Evolutionary conservation across 2,329 filamentous ascomycete genomes (phyloP).

Genomic region (Hymenoscyphus salicellus): DNA sequence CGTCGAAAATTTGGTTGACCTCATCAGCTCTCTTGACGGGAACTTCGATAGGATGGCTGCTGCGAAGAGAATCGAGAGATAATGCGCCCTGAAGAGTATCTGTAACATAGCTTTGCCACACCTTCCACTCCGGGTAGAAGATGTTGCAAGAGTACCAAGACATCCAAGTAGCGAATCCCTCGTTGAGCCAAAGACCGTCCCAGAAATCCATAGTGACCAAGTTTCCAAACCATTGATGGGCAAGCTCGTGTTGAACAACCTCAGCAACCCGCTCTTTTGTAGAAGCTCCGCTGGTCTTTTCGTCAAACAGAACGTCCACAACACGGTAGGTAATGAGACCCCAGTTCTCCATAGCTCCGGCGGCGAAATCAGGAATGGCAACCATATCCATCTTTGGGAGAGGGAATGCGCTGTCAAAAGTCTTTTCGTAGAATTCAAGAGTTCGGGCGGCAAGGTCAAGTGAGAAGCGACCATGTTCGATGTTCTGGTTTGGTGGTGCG

Average conservation of each 20-base stretch:
- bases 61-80: constrained; percentile 83
- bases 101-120: constrained; percentile 93
- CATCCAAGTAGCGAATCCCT: constrained; percentile 90
- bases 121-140: constrained; percentile 98
- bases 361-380: constrained; percentile 91
- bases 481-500: constrained; percentile 83
- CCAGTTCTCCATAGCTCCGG: constrained; percentile 99
- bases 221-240: constrained; percentile 98
- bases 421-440: constrained; percentile 91
- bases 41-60: constrained; percentile 94
- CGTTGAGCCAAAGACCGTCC: constrained; percentile 96
- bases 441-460: constrained; percentile 86
- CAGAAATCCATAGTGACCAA: constrained; percentile 98
- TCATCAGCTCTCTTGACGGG: constrained; percentile 93
- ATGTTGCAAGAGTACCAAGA: constrained; percentile 90
- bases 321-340: constrained; percentile 92
- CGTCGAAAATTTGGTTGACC: constrained; percentile 97
- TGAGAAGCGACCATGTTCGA: constrained; percentile 87
- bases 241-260: constrained; percentile 93
- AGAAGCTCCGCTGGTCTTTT: constrained; percentile 83
- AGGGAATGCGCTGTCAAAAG: constrained; percentile 83
- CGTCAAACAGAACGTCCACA: constrained; percentile 84
- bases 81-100: constrained; percentile 88
- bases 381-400: constrained; percentile 96
- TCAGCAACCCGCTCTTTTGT: constrained; percentile 92